Base-by-base conservation (phyloP, 345 rosid genomes). In the Garcia nutans region DNA sequence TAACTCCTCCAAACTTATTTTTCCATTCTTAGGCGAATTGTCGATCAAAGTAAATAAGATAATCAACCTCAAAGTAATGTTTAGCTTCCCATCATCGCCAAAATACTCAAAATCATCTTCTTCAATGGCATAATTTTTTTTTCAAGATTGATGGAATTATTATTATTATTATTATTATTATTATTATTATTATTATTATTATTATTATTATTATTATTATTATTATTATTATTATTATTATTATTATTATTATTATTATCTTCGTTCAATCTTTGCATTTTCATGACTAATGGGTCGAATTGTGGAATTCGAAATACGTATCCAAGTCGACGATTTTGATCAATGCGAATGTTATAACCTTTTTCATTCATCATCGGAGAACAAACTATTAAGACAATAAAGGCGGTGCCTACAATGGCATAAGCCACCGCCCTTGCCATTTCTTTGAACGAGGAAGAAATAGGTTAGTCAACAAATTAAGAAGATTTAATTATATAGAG, bases 361-460 rank as follows among this genome's bases (percentile, higher is more conserved):
- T 55, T 69, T 10, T 71, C 79, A 10, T 78, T 58, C 2, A 24
- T 52, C 70, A 54, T 8, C n/a, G 84, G 81, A 69, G 76, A 73
- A 24, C 77, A 62, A 83, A 79, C 4, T 1, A 84, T 41, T 63
- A 89, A 60, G 64, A 79, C 8, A 26, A 83, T 60, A 77, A 87
- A 80, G 79, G 85, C 79, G 82, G 85, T 22, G 76, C 85, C 45
- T 33, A 89, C 68, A 56, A 87, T 71, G 77, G 78, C 55, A 49
- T 78, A 89, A 80, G 77, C 91, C 87, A 84, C 93, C 89, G 62
- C 93, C 93, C 84, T 88, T 84, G 77, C 85, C 96, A 89, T 92
- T 52, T 58, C 61, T 50, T 3, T 8, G 9, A 37, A 55, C 60
- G 70, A 72, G 75, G 19, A 28, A 54, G 62, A 70, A 72, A 73